phyloP scores from a whole-genome alignment of 805 yeast species.

The Hanseniaspora clermontiae region DNA sequence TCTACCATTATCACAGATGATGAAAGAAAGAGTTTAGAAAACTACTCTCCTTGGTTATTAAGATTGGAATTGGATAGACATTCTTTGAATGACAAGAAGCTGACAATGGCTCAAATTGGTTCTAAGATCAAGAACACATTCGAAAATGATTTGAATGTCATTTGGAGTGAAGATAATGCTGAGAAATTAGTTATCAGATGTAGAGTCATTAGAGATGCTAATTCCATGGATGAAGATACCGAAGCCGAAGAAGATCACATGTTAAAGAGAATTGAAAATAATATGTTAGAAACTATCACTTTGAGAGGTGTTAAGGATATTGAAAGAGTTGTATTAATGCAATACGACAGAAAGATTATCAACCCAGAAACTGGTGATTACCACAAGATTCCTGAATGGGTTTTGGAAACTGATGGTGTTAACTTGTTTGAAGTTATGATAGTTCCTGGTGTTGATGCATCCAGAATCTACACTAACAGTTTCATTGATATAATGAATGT shows the following conservation, averaged over 20 bases:
- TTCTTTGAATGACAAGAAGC: slow-evolving; percentile 93
- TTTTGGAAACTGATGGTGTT: slow-evolving; percentile 96
- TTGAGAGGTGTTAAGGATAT: slow-evolving; percentile 93
- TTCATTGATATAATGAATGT: slow-evolving; percentile 91
- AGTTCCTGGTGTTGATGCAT: slow-evolving; percentile 86
- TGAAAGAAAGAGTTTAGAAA: slow-evolving; percentile 83
- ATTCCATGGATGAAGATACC: slow-evolving; percentile 80
- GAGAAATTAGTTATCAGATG: slow-evolving; percentile 94
- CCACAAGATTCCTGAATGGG: slow-evolving; percentile 90
- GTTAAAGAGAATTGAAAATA: slow-evolving; percentile 85
- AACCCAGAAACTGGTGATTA: slow-evolving; percentile 79
- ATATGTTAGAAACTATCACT: slow-evolving; percentile 89
- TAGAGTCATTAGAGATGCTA: slow-evolving; percentile 95
- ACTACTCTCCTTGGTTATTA: slow-evolving; percentile 95
- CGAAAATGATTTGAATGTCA: slow-evolving; percentile 89
- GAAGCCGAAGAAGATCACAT: slow-evolving; percentile 96
- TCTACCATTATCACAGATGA: slow-evolving; percentile 97
- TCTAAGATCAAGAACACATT: slow-evolving; percentile 85
- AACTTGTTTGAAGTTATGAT: slow-evolving; percentile 89
- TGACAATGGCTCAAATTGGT: slow-evolving; percentile 97
- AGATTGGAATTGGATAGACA: slow-evolving; percentile 97
- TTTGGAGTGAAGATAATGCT: slow-evolving; percentile 98
- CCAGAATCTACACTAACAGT: slow-evolving; percentile 87
- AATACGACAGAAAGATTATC: slow-evolving; percentile 48
- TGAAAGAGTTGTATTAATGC: slow-evolving; percentile 69